Evolutionary conservation across 2,329 filamentous ascomycete species (phyloP).

Genomic region (Zopfia rhizophila): DNA sequence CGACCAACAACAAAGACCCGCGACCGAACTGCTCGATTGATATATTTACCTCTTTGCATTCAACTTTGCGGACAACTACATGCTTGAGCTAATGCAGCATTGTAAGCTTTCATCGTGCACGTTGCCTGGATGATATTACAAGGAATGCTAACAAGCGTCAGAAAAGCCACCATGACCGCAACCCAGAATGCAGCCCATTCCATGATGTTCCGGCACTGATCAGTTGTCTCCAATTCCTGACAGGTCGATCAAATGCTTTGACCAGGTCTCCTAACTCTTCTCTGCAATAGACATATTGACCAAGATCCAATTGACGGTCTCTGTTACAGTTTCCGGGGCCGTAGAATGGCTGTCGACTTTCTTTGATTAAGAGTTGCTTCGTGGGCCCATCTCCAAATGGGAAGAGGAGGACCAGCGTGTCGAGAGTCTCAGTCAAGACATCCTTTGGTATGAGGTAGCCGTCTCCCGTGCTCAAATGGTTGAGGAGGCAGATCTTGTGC

Average conservation of each 20-base stretch:
- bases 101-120: slow-evolving; percentile 24
- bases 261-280: slow-evolving; percentile 18
- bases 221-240: slow-evolving; percentile 21
- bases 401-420: slow-evolving; percentile 24
- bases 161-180: slow-evolving; percentile 21
- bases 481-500: slow-evolving; percentile 24
- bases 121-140: slow-evolving; percentile 25
- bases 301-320: slow-evolving; percentile 14
- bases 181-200: slow-evolving; percentile 27
- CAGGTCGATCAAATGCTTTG: slow-evolving; percentile 15
- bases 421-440: slow-evolving; percentile 20
- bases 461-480: slow-evolving; percentile 9
- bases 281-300: slow-evolving; percentile 21
- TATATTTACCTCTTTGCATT: too few species aligned
- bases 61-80: too few species aligned
- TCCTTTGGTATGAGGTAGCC: slow-evolving; percentile 14
- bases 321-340: slow-evolving; percentile 13
- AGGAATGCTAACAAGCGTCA: slow-evolving; percentile 24
- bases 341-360: slow-evolving; percentile 15
- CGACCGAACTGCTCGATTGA: too few species aligned
- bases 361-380: slow-evolving; percentile 18
- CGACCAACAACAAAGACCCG: too few species aligned
- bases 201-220: slow-evolving; percentile 21
- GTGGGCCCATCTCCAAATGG: slow-evolving; percentile 19
- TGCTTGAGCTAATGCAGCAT: slow-evolving; percentile 13